Base-by-base conservation (phyloP, 805 yeast species). In the Pichia gijzeniarum region DNA sequence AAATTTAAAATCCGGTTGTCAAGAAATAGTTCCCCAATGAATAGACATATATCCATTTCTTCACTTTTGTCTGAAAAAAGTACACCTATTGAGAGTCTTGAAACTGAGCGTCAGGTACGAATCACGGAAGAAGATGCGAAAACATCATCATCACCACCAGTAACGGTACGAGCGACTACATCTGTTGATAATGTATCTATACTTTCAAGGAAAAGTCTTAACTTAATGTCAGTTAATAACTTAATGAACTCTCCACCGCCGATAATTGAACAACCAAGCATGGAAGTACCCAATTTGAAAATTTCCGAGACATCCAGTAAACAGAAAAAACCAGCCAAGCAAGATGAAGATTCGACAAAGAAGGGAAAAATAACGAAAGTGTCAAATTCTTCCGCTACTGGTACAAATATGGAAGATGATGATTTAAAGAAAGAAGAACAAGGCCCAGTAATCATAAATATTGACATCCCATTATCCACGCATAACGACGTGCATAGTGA, bases 401-500 rank as follows among this genome's bases (percentile, higher is more conserved):
- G 18, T 7, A 39, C 17, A 30, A 13, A 19, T 22, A 18, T 2
- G 14, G 20, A 7, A 30, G 20, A 20, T 7, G 17, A 19, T 43
- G 39, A 20, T 35, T 20, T 12, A 36, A 27, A 18, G 50, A 43
- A 37, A 35, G 45, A 38, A 18, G 39, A 20, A 37, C 20, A 25
- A 8, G 44, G 14, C 2, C 38, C 45, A 10, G 34, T 45, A 8
- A 48, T 50, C 14, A 45, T 50, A 3, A 16, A 65, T 35, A 43
- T 53, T 6, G 54, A 53, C n/a, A 41, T 53, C 3, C 76, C 79
- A 3, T 58, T 64, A 5, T 49, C 57, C 1, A 52, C 55, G 20
- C 63, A 64, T 8, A 83, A 82, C 1, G 75, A 77, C 38, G 68
- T 81, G 1, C 84, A 80, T 54, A 79, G 79, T 1, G 79, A 84